Evolutionary conservation across 208 protist genomes (phyloP), one percentile per base, ranked within the genome.

Genomic region (Trypanosomatidae sp.): DNA sequence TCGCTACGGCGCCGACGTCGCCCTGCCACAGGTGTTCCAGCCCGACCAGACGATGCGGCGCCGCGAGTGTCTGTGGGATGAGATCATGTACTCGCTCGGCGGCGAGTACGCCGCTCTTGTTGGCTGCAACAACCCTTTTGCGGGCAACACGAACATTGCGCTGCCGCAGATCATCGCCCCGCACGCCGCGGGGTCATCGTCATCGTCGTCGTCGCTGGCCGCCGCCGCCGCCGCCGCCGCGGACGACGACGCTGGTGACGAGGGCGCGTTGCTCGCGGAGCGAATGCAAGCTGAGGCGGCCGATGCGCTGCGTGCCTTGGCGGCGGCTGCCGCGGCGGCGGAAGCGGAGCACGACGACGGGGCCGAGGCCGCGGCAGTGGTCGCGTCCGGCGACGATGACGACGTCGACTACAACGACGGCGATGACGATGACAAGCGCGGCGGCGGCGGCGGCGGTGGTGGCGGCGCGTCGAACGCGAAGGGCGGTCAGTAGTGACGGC

Each of bases 11-110:
- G 69, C 67, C 20, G 62, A 83, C 48, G 55, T 83, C 41, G 62
- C 67, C 21, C 47, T 64, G 20, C 71, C 73, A 4, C 77, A 92
- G 61, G 64, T 75, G 6, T 88, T 88, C 54, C 82, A 73, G 2
- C 74, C 76, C 3, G 77, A 88, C 51, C 70, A 78, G 38, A 71
- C 77, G 5, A 23, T 88, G 41, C 66, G 77, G 25, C 61, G 64
- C 19, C 77, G 82, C 35, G 82, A 92, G 60, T 70, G 62, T 16
- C 58, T 92, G 8, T 92, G 82, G 82, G 82, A 92, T 30, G 64
- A 92, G 59, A 80, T 92, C 15, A 64, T 92, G 71, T 86, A 67
- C 42, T 67, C 61, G 33, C 61, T 92, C 24, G 82, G 82, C 15
- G 77, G 78, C 8, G 77, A 88, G 49, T 92, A 71, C 47, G 48